phyloP scores from a whole-genome alignment of 208 protist genomes.

The Perkinsela sp. region DNA sequence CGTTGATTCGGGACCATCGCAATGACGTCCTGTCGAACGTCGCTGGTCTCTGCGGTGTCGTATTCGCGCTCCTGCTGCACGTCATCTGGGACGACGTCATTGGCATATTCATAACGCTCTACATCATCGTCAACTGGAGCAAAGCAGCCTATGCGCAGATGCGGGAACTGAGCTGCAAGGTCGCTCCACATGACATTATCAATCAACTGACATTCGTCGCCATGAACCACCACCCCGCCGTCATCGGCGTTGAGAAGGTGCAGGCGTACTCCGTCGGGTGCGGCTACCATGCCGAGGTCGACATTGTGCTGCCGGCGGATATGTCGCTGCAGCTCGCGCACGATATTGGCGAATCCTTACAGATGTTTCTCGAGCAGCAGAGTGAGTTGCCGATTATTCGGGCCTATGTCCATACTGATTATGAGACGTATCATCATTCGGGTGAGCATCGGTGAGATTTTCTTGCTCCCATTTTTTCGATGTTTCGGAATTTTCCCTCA shows the following conservation, averaged over 20 bases:
- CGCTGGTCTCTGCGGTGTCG: constrained; percentile 4
- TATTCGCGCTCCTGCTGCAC: constrained; percentile 5
- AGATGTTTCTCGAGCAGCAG: constrained; percentile 8
- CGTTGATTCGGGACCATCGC: constrained; percentile 13
- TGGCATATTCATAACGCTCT: constrained; percentile 8
- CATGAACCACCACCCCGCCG: constrained; percentile 9
- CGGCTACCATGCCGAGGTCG: constrained; percentile 11
- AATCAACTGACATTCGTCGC: constrained; percentile 9
- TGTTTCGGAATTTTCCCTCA: no score
- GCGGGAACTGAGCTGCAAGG: constrained; percentile 6
- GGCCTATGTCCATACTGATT: constrained; percentile 12
- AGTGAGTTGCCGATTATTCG: constrained; percentile 6
- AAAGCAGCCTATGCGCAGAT: constrained; percentile 7
- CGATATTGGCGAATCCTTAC: constrained; percentile 20
- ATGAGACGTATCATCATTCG: constrained; percentile 5
- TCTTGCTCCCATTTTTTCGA: no score
- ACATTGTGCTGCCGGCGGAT: constrained; percentile 13
- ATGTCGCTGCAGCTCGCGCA: constrained; percentile 12
- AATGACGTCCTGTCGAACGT: constrained; percentile 17
- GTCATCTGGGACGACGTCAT: constrained; percentile 10
- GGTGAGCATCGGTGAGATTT: constrained; percentile 4
- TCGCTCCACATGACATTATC: constrained; percentile 8
- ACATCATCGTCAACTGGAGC: constrained; percentile 8
- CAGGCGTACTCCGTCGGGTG: constrained; percentile 8
- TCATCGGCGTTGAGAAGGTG: constrained; percentile 15